Evolutionary conservation across 208 protist species (phyloP), one percentile per base, ranked within the genome.

Genomic region (Wallacemonas sp.): DNA sequence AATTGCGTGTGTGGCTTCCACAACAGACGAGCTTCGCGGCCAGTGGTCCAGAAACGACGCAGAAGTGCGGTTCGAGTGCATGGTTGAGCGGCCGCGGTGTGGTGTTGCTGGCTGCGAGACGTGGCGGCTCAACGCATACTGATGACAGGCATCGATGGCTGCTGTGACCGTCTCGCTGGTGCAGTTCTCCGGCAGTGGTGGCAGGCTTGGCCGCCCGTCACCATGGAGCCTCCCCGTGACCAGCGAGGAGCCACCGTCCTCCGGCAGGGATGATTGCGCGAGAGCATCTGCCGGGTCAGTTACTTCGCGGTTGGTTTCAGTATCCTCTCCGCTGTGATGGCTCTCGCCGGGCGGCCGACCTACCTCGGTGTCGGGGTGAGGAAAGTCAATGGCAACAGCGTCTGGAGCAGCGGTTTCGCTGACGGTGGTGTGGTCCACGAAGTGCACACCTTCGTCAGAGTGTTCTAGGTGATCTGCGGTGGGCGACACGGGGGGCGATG

Each of bases 181-280:
- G 50, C 50, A 57, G 50, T 24, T 38, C 30, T 57, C 50, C n/a
- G 50, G 50, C 29, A 57, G 30, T 15, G 50, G 50, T 39, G 50
- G 50, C 32, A 57, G 29, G 19, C 32, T 33, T 27, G 50, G 50
- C 6, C 50, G 50, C 4, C 9, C 29, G 4, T 34, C 10, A 19
- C 30, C 26, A 32, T 8, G 10, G 17, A 3, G n/a, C 30, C 8
- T 39, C 13, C 19, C 17, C 6, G 50, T 38, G 15, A 21, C n/a
- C 5, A 8, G 12, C 15, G 15, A n/a, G 26, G 50, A 41, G 30
- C 10, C 19, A 26, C 19, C 41, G 5, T 12, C 41, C 5, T n/a
- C 15, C 41, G 41, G 15, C 15, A 46, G 19, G 17, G 19, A 21
- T 21, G n/a, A n/a, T n/a, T n/a, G n/a, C n/a, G n/a, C n/a, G n/a